Conservation (phyloP, 2,329 filamentous ascomycete genomes). For the Zasmidium cellare region DNA sequence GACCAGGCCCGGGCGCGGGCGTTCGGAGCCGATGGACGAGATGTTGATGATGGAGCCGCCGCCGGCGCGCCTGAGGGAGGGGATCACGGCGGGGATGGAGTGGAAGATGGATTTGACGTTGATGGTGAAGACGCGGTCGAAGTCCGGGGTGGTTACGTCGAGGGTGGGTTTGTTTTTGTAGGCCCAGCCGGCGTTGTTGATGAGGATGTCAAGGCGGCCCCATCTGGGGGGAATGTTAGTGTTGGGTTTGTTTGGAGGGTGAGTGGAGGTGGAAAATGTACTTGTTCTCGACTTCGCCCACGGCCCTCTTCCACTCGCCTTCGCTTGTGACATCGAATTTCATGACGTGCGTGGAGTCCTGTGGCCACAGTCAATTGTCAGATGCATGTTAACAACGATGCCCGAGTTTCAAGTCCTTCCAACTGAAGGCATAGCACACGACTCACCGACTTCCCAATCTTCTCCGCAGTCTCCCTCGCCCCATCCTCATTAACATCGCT, state of each 20-base stretch:
- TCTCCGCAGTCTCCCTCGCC: neutral
- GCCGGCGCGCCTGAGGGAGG: neutral
- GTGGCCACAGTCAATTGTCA: no score
- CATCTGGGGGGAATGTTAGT: neutral
- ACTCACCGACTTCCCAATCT: neutral
- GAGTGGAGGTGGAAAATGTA: neutral
- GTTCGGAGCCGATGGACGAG: slow-evolving; percentile 1
- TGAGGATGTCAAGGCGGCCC: neutral
- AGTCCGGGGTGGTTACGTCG: slow-evolving; percentile 1
- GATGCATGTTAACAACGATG: no score
- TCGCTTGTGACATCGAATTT: slow-evolving; percentile 3
- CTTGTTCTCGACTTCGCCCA: neutral
- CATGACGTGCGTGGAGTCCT: neutral
- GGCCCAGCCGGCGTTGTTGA: slow-evolving; percentile 7
- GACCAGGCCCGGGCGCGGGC: neutral
- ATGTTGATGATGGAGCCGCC: slow-evolving; percentile 3
- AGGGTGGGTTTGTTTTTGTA: slow-evolving; percentile 5
- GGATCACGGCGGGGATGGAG: slow-evolving; percentile 2
- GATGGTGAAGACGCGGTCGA: slow-evolving; percentile 6
- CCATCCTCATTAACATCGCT: slow-evolving; percentile 1
- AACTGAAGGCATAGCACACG: no score
- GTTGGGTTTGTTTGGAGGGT: no score
- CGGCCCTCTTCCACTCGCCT: neutral
- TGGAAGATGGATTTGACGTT: slow-evolving; percentile 6
- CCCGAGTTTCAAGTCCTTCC: no score